Percentiles rank a stretch among this genome's conserved stretches.
These are phyloP conservation scores for Penstemon newberryi DNA, from an alignment of 257 asterid species.

Conservation along the genomic window DNA sequence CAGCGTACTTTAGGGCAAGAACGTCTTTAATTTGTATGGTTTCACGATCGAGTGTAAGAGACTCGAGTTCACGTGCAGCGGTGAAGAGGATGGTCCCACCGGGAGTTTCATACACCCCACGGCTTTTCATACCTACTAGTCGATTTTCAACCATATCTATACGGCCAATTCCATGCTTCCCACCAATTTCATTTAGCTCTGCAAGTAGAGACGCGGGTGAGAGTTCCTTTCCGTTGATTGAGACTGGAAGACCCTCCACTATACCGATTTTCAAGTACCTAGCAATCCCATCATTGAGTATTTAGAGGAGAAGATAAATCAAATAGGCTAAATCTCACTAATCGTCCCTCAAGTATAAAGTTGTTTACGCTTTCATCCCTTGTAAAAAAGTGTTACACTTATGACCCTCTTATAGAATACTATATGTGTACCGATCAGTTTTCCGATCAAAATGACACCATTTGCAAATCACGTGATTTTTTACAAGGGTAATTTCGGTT, in stretches of 20 bases:
- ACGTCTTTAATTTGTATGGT: constrained; percentile 76
- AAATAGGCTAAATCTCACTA: no score
- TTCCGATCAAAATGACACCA: no score
- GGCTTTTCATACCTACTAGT: constrained; percentile 96
- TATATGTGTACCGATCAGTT: no score
- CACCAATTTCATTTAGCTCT: constrained; percentile 76
- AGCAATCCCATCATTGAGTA: neutral
- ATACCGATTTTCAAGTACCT: constrained; percentile 83
- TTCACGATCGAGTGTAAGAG: constrained; percentile 92
- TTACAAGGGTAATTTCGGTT: no score
- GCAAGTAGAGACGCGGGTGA: constrained; percentile 87
- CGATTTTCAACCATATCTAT: constrained; percentile 92
- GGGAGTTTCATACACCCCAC: constrained; percentile 94
- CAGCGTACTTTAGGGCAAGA: constrained; percentile 89
- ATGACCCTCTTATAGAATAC: no score
- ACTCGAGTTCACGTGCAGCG: constrained; percentile 86
- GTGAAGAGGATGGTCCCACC: constrained; percentile 87
- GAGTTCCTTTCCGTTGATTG: constrained; percentile 66
- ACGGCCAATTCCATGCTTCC: constrained; percentile 87
- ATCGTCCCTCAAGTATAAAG: no score
- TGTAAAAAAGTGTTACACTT: no score
- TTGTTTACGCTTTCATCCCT: no score
- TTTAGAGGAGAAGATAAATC: no score
- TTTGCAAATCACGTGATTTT: no score
- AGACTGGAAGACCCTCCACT: constrained; percentile 72